phyloP scores from a whole-genome alignment of 352 stramenopile species.

The Chrysophaeum taylorii region DNA sequence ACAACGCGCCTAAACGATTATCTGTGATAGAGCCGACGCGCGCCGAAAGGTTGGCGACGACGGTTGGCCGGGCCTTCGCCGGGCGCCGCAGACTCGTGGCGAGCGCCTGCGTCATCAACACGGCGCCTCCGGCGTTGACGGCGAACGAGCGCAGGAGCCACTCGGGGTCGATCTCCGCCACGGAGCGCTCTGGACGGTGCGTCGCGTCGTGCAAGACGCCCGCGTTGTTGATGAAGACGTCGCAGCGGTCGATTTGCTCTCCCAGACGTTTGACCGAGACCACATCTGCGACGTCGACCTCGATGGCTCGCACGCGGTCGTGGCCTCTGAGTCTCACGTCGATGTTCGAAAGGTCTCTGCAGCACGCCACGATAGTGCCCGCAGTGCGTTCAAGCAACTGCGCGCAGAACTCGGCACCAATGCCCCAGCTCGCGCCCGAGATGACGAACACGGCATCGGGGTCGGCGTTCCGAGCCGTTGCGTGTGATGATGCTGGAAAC shows the following conservation, averaged over 20 bases:
- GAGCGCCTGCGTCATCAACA: slow-evolving; percentile 47
- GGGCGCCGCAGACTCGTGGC: slow-evolving; percentile 27
- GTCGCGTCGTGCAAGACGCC: slow-evolving; percentile 52
- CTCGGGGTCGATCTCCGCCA: slow-evolving; percentile 44
- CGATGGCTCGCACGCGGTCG: slow-evolving; percentile 19
- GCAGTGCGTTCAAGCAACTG: slow-evolving; percentile 26
- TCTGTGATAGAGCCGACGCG: slow-evolving; percentile 62
- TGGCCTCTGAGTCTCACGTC: neutral
- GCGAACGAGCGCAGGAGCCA: slow-evolving; percentile 50
- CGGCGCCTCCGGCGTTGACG: slow-evolving; percentile 57
- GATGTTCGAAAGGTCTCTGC: slow-evolving; percentile 8
- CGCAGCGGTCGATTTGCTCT: slow-evolving; percentile 39
- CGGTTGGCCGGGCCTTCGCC: slow-evolving; percentile 12
- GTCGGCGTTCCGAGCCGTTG: slow-evolving; percentile 29
- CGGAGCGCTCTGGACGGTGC: slow-evolving; percentile 49
- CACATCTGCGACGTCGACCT: slow-evolving; percentile 23
- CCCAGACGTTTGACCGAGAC: slow-evolving; percentile 18
- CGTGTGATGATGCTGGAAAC: no score
- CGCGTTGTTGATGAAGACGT: slow-evolving; percentile 57
- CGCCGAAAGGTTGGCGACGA: slow-evolving; percentile 59
- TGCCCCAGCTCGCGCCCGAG: slow-evolving; percentile 25
- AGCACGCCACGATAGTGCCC: slow-evolving; percentile 14
- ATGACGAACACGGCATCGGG: slow-evolving; percentile 21
- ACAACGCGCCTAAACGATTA: slow-evolving; percentile 64
- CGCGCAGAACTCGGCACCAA: slow-evolving; percentile 24